These are phyloP conservation scores for Spathaspora arborariae DNA, from an alignment of 805 yeast genomes.

Conservation along the genomic window DNA sequence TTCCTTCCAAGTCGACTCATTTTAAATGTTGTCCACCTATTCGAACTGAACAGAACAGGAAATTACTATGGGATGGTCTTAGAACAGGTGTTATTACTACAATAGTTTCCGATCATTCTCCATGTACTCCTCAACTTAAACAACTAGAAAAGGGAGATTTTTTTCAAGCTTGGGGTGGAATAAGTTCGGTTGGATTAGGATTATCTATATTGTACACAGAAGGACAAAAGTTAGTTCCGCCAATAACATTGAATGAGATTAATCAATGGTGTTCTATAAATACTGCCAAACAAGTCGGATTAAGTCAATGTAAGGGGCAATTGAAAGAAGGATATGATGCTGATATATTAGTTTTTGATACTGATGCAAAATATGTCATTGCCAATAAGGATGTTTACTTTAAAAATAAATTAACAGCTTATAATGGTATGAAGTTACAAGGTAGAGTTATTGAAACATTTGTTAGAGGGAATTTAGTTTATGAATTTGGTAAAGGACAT, in stretches of 20 bases:
- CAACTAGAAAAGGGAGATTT: constrained; percentile 81
- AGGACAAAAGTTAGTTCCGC: constrained; percentile 50
- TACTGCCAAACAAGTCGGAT: constrained; percentile 84
- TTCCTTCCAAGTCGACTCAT: constrained; percentile 74
- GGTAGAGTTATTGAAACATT: constrained; percentile 82
- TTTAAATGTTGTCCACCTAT: constrained; percentile 97
- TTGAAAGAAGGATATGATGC: constrained; percentile 80
- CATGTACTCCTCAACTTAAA: constrained; percentile 90
- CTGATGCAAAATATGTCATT: constrained; percentile 46
- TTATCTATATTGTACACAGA: constrained; percentile 78
- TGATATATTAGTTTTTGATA: constrained; percentile 80
- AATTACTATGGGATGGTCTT: constrained; percentile 75
- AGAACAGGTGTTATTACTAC: constrained; percentile 63
- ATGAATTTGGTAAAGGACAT: constrained; percentile 52
- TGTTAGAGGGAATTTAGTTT: constrained; percentile 72
- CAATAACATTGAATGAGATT: constrained; percentile 57
- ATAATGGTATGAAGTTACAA: constrained; percentile 60
- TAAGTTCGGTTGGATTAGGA: constrained; percentile 89
- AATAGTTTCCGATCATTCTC: constrained; percentile 94
- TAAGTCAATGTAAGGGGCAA: constrained; percentile 67
- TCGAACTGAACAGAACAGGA: constrained; percentile 67
- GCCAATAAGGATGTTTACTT: constrained; percentile 57
- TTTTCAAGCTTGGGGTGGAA: constrained; percentile 95
- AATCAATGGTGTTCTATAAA: constrained; percentile 76
- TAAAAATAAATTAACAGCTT: constrained; percentile 88